These are phyloP conservation scores for Neonectria faginata DNA, from an alignment of 2,329 filamentous ascomycete species.

Conservation along the genomic window DNA sequence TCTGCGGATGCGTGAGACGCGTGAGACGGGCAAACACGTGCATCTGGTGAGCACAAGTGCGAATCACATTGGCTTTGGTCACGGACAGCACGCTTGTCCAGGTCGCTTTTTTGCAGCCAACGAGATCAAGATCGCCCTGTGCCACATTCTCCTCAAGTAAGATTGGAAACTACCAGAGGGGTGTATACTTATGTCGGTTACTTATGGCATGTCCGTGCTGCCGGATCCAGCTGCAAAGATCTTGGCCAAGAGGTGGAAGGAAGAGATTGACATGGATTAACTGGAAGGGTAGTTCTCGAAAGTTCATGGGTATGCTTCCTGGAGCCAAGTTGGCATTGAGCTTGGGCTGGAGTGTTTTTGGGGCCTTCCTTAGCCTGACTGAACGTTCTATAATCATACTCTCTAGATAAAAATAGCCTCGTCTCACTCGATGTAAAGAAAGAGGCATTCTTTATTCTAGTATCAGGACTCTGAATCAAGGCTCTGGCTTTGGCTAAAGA, in stretches of 20 bases:
- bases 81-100: slow-evolving; percentile 65
- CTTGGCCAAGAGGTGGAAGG: background rate
- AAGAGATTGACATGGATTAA: background rate
- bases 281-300: background rate
- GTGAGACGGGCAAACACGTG: slow-evolving; percentile 40
- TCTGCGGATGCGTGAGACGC: slow-evolving; percentile 53
- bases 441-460: too few species aligned
- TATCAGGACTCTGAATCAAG: too few species aligned
- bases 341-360: too few species aligned
- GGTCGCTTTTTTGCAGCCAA: slow-evolving; percentile 66
- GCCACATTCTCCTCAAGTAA: slow-evolving; percentile 62
- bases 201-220: background rate
- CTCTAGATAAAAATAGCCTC: too few species aligned
- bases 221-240: background rate
- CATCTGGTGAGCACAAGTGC: slow-evolving; percentile 63
- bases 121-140: slow-evolving; percentile 64
- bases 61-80: slow-evolving; percentile 63
- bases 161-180: slow-evolving; percentile 47
- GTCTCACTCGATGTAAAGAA: too few species aligned
- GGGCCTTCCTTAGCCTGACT: too few species aligned
- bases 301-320: background rate
- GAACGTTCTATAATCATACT: too few species aligned
- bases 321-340: background rate
- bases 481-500: too few species aligned
- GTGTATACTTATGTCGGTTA: background rate